These are phyloP conservation scores for Pseudogymnoascus sp. DNA, from an alignment of 2,329 filamentous ascomycete species.

Conservation along the genomic window DNA sequence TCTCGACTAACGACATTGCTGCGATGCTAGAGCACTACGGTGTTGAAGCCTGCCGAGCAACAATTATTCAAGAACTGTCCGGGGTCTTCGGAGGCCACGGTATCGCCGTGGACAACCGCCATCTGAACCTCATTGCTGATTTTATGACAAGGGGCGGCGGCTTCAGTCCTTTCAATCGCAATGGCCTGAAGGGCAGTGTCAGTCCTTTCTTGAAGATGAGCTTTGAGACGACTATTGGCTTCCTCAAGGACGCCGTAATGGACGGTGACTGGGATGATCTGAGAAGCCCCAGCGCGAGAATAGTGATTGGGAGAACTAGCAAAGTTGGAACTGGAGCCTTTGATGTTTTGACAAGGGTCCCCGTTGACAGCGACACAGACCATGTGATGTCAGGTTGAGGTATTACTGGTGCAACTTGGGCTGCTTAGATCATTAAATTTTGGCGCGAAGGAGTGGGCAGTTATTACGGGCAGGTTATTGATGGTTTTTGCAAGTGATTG, in stretches of 20 bases:
- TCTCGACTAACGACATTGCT: slow-evolving; percentile 89
- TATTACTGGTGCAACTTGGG: background rate
- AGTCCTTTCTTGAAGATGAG: slow-evolving; percentile 98
- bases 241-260: slow-evolving; percentile 85
- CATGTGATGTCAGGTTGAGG: slow-evolving; percentile 3
- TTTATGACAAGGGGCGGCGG: slow-evolving; percentile 93
- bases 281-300: slow-evolving; percentile 74
- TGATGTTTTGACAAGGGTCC: slow-evolving; percentile 67
- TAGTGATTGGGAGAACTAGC: slow-evolving; percentile 79
- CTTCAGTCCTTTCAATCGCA: slow-evolving; percentile 89
- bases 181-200: slow-evolving; percentile 75
- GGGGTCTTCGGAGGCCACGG: slow-evolving; percentile 85
- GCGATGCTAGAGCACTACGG: slow-evolving; percentile 81
- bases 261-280: slow-evolving; percentile 89
- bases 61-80: slow-evolving; percentile 79
- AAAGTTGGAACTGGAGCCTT: slow-evolving; percentile 86
- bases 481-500: slow-evolving; percentile 8
- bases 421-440: slow-evolving; percentile 1
- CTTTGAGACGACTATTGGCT: slow-evolving; percentile 94
- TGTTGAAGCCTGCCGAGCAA: slow-evolving; percentile 83
- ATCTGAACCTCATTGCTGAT: slow-evolving; percentile 92
- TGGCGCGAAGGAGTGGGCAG: slow-evolving; percentile 3
- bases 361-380: slow-evolving; percentile 13
- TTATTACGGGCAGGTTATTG: slow-evolving; percentile 2
- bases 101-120: slow-evolving; percentile 84